Base-by-base conservation (phyloP, 2,329 filamentous ascomycete species). In the Ophiostoma pallidulum region DNA sequence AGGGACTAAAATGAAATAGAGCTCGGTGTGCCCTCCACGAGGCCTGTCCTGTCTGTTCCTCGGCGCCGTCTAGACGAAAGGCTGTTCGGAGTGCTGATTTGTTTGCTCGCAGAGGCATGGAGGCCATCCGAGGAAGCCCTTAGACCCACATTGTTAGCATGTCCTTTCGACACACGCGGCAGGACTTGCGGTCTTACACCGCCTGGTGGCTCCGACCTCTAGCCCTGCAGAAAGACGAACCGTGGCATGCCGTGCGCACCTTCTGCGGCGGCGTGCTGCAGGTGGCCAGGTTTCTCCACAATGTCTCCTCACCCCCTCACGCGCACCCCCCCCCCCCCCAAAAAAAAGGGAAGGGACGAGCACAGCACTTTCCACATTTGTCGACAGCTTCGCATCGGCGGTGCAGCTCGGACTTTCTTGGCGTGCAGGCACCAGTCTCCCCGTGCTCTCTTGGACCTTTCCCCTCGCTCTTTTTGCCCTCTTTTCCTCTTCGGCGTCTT, bases 361-460 rank as follows among this genome's bases (percentile, higher is more conserved):
- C 39, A 33, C 19, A 33, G 29, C 29, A 43, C 41, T 43, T 43
- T 35, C 41, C 41, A 32, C 19, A 43, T 43, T 43, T 19, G 29
- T 43, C 41, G 29, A 24, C 18, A 33, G 40, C 40, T 42, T 42
- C 40, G 24, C 24, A 16, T 42, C 7, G 32, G 8, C 22, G n/a
- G n/a, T 42, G 24, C 24, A 42, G 28, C 28, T 33, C 29, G 19
- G 40, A 22, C 28, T 13, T 16, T 24, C 29, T 33, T 43, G 29
- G 41, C 31, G 29, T 28, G 16, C 19, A 32, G 41, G 20, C 22
- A 33, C 32, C 36, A 18, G 22, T 37, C 20, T 38, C 26, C 36
- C 12, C 12, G 6, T n/a, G 16, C 22, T 16, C 29, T 22, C 22
- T 38, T 5, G 6, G 24, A 28, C 10, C 18, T 24, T 4, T 24